A percentile compares a stretch with the other conserved stretches of the same genome.
phyloP scores from a whole-genome alignment of 805 yeast species.

The Saccharomycopsis fibuligera region DNA sequence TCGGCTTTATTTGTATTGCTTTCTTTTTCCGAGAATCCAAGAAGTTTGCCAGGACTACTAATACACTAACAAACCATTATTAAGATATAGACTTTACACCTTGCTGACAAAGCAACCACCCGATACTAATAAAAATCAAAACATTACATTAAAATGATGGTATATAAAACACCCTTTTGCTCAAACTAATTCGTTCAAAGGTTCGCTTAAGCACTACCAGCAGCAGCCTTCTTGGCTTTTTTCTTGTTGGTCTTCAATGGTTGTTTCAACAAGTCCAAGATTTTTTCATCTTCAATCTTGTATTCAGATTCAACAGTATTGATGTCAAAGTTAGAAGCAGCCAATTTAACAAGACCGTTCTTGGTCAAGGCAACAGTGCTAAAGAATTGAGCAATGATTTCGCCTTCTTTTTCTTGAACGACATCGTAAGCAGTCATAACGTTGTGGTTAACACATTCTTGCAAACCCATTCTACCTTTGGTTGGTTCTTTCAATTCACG shows the following conservation, averaged over 20 bases:
- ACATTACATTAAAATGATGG: too few species aligned
- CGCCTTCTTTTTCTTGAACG: slow-evolving; percentile 59
- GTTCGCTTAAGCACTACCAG: too few species aligned
- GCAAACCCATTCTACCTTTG: slow-evolving; percentile 67
- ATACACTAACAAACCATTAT: too few species aligned
- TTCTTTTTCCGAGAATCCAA: too few species aligned
- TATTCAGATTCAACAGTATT: slow-evolving; percentile 49
- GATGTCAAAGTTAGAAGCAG: slow-evolving; percentile 47
- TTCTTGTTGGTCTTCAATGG: slow-evolving; percentile 21
- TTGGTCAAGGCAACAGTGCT: slow-evolving; percentile 72
- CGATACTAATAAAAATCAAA: too few species aligned
- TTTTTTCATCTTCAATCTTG: slow-evolving; percentile 44
- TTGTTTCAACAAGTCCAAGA: slow-evolving; percentile 18
- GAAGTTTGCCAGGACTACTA: too few species aligned
- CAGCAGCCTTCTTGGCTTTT: slow-evolving; percentile 8
- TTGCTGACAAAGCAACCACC: too few species aligned
- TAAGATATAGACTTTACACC: too few species aligned
- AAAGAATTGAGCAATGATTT: slow-evolving; percentile 62
- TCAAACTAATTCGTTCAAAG: too few species aligned
- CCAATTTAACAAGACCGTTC: slow-evolving; percentile 61
- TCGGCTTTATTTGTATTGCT: too few species aligned
- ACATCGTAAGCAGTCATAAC: slow-evolving; percentile 65
- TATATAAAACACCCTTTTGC: too few species aligned
- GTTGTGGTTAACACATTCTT: slow-evolving; percentile 63
- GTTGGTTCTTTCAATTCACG: slow-evolving; percentile 61